Base-by-base conservation (phyloP, 495 filamentous ascomycete genomes). In the Pyronema omphalodes region DNA sequence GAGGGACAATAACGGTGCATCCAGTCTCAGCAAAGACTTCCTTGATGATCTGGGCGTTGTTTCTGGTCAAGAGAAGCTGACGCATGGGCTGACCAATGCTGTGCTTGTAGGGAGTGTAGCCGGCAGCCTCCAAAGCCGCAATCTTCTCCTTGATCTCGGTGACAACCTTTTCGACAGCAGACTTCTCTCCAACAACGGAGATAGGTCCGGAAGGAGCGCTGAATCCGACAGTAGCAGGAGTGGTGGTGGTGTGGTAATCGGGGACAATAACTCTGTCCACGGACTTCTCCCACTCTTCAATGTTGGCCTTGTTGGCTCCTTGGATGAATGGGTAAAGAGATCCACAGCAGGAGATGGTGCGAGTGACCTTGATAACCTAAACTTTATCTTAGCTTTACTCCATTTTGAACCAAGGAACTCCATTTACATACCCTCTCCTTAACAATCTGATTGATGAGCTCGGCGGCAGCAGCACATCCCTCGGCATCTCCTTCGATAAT, bases 321-420 rank as follows among this genome's bases (percentile, higher is more conserved):
- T 84, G 82, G 66, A 99, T 84, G 71, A 96, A 96, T 11, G 89
- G 93, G 69, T 87, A 99, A 66, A 85, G 93, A 65, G 94, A 86
- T 15, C 88, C 80, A 2, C 88, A 89, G 55, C 95, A 14, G 66
- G 79, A 82, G 56, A 98, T 66, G 37, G 79, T 79, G 34, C 85
- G 67, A 67, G 74, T 89, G 63, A 89, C 80, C 60, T 79, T 86
- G 14, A 86, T 82, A 14, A 82, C 53, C 62, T 65, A 54, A 3
- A 43, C 17, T 12, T 52, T 34, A 2, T 11, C 29, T 52, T 34
- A 50, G 29, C 29, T 14, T 47, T 17, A 47, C 47, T 35, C 5
- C 18, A 36, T 19, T 33, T 2, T 46, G 1, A 7, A 18, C 33
- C 29, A 15, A 34, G 29, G n/a, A 23, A 3, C 23, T 29, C 23